These are phyloP conservation scores for Pseudisothecium myosuroides DNA, from an alignment of 225 moss, liverwort and hornwort species.

Conservation along the genomic window DNA sequence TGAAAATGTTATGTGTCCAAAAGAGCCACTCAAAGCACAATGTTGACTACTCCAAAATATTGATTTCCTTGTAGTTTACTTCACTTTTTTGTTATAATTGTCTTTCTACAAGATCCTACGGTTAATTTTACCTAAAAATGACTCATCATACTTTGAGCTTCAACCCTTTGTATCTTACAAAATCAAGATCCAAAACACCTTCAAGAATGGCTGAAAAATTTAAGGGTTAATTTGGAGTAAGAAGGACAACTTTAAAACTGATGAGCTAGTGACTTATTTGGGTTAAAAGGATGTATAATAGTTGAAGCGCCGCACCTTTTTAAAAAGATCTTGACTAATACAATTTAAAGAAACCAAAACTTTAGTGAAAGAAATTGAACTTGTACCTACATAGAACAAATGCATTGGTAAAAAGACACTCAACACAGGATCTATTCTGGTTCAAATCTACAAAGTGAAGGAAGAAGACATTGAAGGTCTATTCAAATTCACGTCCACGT, in stretches of 20 bases:
- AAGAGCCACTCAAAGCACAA: no score
- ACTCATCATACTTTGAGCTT: no score
- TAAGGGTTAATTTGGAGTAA: accelerated
- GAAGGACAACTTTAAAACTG: accelerated
- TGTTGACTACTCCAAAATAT: no score
- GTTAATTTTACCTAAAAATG: no score
- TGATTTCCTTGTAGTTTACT: no score
- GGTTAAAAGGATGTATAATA: neutral
- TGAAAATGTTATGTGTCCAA: no score
- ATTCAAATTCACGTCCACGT: no score
- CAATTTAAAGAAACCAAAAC: neutral
- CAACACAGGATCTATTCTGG: neutral
- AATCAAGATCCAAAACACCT: no score
- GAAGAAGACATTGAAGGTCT: neutral
- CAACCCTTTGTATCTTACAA: no score
- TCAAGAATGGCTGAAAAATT: no score
- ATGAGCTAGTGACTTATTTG: neutral
- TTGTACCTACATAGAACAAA: accelerated
- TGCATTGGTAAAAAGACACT: neutral
- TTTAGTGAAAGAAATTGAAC: neutral
- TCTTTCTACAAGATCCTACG: no score
- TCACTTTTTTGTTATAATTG: no score
- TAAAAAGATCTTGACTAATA: neutral
- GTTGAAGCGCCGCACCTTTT: accelerated
- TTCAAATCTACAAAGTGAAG: neutral